Percentiles rank a stretch among this genome's conserved stretches.
Conservation (phyloP, 371 early-diverging fungal genomes). For the Circinella umbellata region DNA sequence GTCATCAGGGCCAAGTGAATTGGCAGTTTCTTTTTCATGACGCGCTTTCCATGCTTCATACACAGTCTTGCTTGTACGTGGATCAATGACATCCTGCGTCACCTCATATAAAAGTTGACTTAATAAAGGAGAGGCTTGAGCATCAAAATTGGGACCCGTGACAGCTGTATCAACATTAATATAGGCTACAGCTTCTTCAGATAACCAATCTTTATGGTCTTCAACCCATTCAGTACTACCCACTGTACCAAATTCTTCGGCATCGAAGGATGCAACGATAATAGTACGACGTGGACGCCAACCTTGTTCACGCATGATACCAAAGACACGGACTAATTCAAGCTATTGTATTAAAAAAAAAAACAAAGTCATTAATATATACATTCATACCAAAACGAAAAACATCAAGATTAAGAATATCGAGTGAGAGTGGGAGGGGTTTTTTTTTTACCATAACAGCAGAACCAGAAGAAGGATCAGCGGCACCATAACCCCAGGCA, state of each 20-base stretch:
- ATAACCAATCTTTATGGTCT: constrained; percentile 58
- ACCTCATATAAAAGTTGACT: constrained; percentile 53
- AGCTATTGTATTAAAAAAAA: constrained; percentile 34
- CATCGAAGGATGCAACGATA: constrained; percentile 74
- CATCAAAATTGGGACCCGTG: constrained; percentile 53
- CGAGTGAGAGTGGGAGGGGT: no score
- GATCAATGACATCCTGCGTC: constrained; percentile 55
- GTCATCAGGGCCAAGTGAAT: background rate
- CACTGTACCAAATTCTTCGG: constrained; percentile 53
- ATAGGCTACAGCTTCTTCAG: constrained; percentile 59
- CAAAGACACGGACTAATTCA: constrained; percentile 62
- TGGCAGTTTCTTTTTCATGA: background rate
- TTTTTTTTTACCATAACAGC: constrained; percentile 55
- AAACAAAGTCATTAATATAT: no score
- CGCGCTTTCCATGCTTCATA: constrained; percentile 52
- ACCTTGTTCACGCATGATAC: constrained; percentile 59
- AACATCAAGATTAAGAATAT: no score
- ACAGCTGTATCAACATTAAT: constrained; percentile 65
- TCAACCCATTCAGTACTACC: constrained; percentile 79
- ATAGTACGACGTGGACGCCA: constrained; percentile 75
- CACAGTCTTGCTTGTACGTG: constrained; percentile 48
- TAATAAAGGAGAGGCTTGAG: constrained; percentile 58
- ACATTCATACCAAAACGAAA: no score
- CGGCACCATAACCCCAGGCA: constrained; percentile 68
- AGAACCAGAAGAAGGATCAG: constrained; percentile 69